phyloP scores from a whole-genome alignment of 441 rosid genomes.

The Sinapis alba region DNA sequence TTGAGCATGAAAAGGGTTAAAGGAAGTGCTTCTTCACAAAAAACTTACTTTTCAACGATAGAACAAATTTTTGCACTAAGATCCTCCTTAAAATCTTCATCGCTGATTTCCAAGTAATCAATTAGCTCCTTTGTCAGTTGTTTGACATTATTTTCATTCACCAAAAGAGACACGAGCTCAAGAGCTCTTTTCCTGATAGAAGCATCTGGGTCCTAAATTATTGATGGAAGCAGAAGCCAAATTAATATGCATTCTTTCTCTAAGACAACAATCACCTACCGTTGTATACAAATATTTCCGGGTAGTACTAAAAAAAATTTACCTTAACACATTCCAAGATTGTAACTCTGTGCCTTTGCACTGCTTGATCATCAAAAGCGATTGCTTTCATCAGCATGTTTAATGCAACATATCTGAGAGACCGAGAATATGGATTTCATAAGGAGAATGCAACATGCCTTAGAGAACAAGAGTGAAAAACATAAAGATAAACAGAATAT shows the following conservation, averaged over 20 bases:
- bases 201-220: slow-evolving; percentile 94
- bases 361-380: slow-evolving; percentile 92
- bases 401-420: slow-evolving; percentile 91
- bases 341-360: slow-evolving; percentile 97
- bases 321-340: slow-evolving; percentile 99
- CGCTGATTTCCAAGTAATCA: slow-evolving; percentile 96
- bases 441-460: slow-evolving; percentile 66
- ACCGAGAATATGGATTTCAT: slow-evolving; percentile 16
- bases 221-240: slow-evolving; percentile 42
- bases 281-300: slow-evolving; percentile 5
- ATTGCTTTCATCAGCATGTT: slow-evolving; percentile 99
- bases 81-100: slow-evolving; percentile 93
- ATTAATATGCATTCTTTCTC: slow-evolving; percentile 26
- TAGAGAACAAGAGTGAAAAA: slow-evolving; percentile 36
- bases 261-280: slow-evolving; percentile 9
- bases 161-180: slow-evolving; percentile 84
- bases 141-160: slow-evolving; percentile 92
- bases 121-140: slow-evolving; percentile 87
- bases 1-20: slow-evolving; percentile 22
- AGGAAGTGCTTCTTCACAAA: slow-evolving; percentile 16
- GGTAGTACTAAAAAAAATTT: slow-evolving; percentile 31
- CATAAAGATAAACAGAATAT: slow-evolving; percentile 4
- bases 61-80: slow-evolving; percentile 98
- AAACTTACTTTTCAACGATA: slow-evolving; percentile 91
- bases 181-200: slow-evolving; percentile 98